Base-by-base conservation (phyloP, 768 basidiomycete genomes). In the Podaxis mareebaensis region DNA sequence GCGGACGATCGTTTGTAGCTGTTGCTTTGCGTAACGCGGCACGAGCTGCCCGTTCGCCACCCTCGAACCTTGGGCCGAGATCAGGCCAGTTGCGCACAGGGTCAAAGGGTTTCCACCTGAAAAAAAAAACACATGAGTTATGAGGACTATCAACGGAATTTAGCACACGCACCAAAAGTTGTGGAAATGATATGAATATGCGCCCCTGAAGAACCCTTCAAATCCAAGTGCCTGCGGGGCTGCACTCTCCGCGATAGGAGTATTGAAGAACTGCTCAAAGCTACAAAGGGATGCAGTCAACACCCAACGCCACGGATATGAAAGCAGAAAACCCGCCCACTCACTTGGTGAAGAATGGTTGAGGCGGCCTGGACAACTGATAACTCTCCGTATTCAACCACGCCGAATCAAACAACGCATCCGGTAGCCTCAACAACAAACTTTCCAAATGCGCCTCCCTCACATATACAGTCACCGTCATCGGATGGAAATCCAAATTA, bases 121-220 rank as follows among this genome's bases (percentile, higher is more conserved):
- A 67, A 58, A 38, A 64, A 60, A 53, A 36, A 67, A 59, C 28
- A 63, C 33, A 33, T 33, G 8, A 33, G 10, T 33, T 33, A 8
- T 33, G 7, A 33, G 10, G 33, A 33, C 8, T 10, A 33, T 3
- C 33, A 10, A 33, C 33, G 33, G 8, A 33, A 33, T 33, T 10
- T 33, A 56, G 38, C 46, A 42, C 42, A 72, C 85, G 59, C 60
- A 92, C 94, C 94, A 95, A 76, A 86, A 92, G 73, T 95, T 96
- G 73, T 99, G 96, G 77, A 91, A 98, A 74, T 98, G 95, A 74
- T 99, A 99, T 1, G 92, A 95, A 73, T 88, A 98, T 4, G 96
- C 93, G 5, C 96, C 97, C 64, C 86, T 87, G 83, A 96, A 99
- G 82, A 99, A 99, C 10, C 94, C 95, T 67, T 95, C 90, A 67